Evolutionary conservation across 1,139 yeast species (phyloP), one percentile per base, ranked within the genome.

Genomic region (Suhomyces chickasaworum): DNA sequence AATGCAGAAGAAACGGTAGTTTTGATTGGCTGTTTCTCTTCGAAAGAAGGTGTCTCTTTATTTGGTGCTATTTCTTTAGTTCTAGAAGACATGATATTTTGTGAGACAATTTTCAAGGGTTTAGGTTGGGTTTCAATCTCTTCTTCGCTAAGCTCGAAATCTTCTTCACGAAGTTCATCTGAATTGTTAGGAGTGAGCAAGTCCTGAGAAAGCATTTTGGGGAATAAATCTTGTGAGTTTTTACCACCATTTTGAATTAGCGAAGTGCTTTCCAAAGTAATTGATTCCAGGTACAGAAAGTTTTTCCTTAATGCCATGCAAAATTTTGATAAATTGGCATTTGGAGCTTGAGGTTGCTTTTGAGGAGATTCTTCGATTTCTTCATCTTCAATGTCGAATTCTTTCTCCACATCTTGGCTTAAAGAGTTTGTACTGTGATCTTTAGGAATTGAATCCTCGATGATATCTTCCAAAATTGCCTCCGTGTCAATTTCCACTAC

Each of bases 311-410:
- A 60, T 7, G 61, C 44, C 41, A 52, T 49, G 20, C 61, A 59
- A 37, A 65, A 53, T n/a, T 41, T 46, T 2, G 49, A 43, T 13
- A 54, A 37, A 13, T 47, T 49, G 6, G 39, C 40, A 8, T 13
- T 13, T 10, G 41, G 49, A 1, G 38, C 29, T 10, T 42, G 49
- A 1, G 38, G 32, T 5, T 46, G 42, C 37, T 69, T 71, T 4
- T 71, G 61, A 2, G 78, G 78, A 1, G 78, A 73, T 48, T 74
- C 79, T 40, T 73, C 78, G 17, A 74, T 64, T 34, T 69, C 75
- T 40, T 70, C 75, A 27, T 69, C 74, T n/a, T 61, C 44, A 22
- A 43, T 33, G 20, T 42, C 41, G 33, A 46, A 37, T 17, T 38
- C 46, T 22, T 37, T 63, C 32, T 63, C 64, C 21, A 64, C 44